Percentiles rank a stretch among this genome's conserved stretches.
phyloP scores from a whole-genome alignment of 139 green algal genomes.

The Raphidocelis subcapitata region DNA sequence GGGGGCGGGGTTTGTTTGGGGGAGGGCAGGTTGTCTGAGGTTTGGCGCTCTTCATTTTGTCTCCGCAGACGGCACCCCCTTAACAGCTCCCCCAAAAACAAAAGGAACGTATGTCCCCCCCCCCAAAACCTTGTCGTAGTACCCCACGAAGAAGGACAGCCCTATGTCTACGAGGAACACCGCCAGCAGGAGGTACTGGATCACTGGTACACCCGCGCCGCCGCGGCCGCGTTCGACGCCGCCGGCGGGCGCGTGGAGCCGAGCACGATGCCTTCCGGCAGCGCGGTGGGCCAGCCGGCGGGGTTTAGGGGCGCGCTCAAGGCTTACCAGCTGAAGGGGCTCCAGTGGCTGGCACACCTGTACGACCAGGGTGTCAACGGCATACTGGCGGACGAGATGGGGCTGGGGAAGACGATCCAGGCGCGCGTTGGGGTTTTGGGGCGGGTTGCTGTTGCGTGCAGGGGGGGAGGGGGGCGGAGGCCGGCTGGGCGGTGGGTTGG shows the following conservation, averaged over 20 bases:
- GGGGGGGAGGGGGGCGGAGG: neutral
- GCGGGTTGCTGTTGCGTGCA: conserved; percentile 1
- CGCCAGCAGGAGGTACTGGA: neutral
- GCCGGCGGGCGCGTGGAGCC: neutral
- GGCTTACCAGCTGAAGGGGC: conserved; percentile 79
- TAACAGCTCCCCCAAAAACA: too few species aligned
- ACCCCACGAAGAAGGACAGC: neutral
- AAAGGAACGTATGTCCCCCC: too few species aligned
- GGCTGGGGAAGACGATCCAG: conserved; percentile 66
- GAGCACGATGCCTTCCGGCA: conserved; percentile 34
- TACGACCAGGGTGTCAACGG: conserved; percentile 63
- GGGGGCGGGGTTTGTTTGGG: too few species aligned
- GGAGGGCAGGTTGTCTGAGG: too few species aligned
- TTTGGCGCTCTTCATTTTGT: too few species aligned
- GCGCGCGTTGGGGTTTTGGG: conserved; percentile 31
- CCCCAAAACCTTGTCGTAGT: neutral
- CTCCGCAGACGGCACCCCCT: too few species aligned
- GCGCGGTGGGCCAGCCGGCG: conserved; percentile 29
- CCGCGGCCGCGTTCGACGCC: neutral
- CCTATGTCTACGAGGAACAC: neutral
- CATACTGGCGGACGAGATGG: conserved; percentile 86
- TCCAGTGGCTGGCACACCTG: conserved; percentile 77
- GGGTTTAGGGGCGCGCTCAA: conserved; percentile 63
- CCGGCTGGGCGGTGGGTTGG: neutral
- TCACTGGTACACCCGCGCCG: conserved; percentile 1